Evolutionary conservation across 768 basidiomycete genomes (phyloP).

Genomic region (Saitozyma podzolica): DNA sequence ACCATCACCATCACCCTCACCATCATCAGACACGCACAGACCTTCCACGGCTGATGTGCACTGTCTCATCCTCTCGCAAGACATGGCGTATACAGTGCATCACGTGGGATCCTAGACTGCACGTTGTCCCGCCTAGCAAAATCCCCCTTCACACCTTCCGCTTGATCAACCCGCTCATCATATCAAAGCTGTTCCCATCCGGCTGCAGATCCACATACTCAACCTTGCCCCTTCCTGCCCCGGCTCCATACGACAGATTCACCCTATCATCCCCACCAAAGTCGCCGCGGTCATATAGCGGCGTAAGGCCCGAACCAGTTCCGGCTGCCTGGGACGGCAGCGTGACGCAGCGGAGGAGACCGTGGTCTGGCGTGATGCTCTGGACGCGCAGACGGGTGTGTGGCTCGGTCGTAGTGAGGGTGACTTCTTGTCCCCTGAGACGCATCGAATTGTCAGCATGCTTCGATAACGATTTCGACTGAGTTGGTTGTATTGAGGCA

Average conservation of each 20-base stretch:
- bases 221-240: conserved; percentile 32
- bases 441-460: background rate
- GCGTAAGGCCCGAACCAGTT: conserved; percentile 30
- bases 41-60: too few species aligned
- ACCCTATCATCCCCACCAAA: conserved; percentile 35
- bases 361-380: conserved; percentile 84
- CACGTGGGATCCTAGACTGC: too few species aligned
- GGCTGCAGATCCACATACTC: conserved; percentile 87
- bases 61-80: too few species aligned
- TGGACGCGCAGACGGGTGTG: conserved; percentile 70
- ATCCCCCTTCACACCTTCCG: conserved; percentile 47
- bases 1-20: too few species aligned
- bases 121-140: too few species aligned
- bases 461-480: background rate
- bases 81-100: too few species aligned
- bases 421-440: conserved; percentile 56
- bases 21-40: too few species aligned
- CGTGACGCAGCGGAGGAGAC: conserved; percentile 73
- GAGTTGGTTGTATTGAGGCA: too few species aligned
- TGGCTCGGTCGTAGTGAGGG: conserved; percentile 73
- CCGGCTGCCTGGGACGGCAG: conserved; percentile 2
- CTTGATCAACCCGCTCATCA: conserved; percentile 84
- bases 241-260: conserved; percentile 13
- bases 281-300: conserved; percentile 38
- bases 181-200: conserved; percentile 94